Conservation (phyloP, 306 rosid species). For the Cucumis sativus region DNA sequence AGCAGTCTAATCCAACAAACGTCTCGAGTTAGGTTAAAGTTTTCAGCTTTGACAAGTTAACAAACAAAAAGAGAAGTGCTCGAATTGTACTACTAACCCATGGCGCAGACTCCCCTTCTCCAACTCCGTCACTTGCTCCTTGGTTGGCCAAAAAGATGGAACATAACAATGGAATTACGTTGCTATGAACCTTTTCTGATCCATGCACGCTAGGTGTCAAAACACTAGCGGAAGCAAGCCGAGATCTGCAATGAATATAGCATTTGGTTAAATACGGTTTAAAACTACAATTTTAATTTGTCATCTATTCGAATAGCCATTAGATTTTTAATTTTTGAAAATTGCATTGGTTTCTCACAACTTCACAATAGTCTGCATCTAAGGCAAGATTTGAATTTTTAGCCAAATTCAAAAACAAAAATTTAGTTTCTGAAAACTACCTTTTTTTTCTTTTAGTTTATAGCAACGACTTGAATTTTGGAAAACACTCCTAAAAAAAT, state of each 20-base stretch:
- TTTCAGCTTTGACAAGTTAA: neutral
- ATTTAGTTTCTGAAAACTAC: neutral
- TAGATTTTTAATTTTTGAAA: no score
- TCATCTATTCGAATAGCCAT: neutral
- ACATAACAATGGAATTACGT: slow-evolving; percentile 48
- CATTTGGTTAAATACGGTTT: neutral
- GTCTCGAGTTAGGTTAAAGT: neutral
- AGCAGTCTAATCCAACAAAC: neutral
- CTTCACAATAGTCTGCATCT: neutral
- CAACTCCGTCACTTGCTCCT: slow-evolving; percentile 63
- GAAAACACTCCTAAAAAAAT: no score
- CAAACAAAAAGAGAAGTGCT: neutral
- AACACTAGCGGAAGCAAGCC: slow-evolving; percentile 43
- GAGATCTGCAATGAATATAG: slow-evolving; percentile 23
- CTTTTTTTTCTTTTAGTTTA: no score
- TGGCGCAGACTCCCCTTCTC: slow-evolving; percentile 33
- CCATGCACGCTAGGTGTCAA: slow-evolving; percentile 29
- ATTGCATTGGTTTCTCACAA: neutral
- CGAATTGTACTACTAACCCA: slow-evolving; percentile 46
- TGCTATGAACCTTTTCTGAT: slow-evolving; percentile 35
- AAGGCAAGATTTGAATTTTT: neutral
- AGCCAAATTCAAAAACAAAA: neutral
- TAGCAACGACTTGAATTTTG: no score
- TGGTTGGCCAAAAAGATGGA: slow-evolving; percentile 88
- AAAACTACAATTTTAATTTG: neutral